Evolutionary conservation across 805 yeast genomes (phyloP).

Genomic region (Ogataea pini): DNA sequence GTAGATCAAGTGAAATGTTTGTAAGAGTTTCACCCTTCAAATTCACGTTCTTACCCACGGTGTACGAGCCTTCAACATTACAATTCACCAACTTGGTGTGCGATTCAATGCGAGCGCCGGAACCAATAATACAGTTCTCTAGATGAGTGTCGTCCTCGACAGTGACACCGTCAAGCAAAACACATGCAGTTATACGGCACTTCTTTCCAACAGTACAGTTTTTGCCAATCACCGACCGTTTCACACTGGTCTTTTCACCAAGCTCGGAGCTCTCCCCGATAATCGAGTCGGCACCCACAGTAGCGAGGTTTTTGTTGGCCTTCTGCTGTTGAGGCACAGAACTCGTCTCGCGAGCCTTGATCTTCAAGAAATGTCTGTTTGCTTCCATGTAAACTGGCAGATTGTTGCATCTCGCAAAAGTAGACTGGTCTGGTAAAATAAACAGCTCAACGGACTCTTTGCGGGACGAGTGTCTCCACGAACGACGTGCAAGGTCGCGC

Average conservation of each 20-base stretch:
- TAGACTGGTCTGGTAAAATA: constrained; percentile 65
- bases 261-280: constrained; percentile 68
- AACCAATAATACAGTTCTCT: constrained; percentile 89
- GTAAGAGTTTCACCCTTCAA: constrained; percentile 43
- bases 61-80: constrained; percentile 79
- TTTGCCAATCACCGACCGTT: constrained; percentile 78
- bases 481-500: constrained; percentile 85
- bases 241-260: constrained; percentile 84
- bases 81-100: constrained; percentile 75
- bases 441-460: constrained; percentile 69
- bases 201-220: constrained; percentile 78
- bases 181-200: constrained; percentile 86
- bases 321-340: constrained; percentile 9
- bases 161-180: constrained; percentile 66
- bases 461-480: constrained; percentile 75
- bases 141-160: constrained; percentile 75
- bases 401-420: constrained; percentile 77
- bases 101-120: constrained; percentile 57
- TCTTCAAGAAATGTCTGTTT: constrained; percentile 72
- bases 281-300: constrained; percentile 83
- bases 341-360: constrained; percentile 48
- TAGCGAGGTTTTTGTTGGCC: constrained; percentile 53
- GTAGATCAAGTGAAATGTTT: constrained; percentile 37
- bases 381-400: constrained; percentile 86
- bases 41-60: constrained; percentile 55